Conservation (phyloP, 1,284 basidiomycete genomes). For the Chalciporus sp. region DNA sequence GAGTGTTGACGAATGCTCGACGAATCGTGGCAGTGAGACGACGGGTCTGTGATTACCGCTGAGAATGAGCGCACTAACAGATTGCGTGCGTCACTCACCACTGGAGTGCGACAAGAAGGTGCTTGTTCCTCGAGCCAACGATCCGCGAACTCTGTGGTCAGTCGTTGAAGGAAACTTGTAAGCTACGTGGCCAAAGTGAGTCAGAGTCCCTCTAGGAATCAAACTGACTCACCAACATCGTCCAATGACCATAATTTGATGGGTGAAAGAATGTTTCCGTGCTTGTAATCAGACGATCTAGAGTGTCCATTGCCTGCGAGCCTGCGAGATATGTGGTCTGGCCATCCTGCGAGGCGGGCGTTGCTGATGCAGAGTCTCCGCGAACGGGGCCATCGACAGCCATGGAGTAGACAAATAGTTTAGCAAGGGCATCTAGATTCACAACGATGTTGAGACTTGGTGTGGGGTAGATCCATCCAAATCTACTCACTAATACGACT, state of each 20-base stretch:
- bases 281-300: slow-evolving; percentile 89
- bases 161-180: slow-evolving; percentile 45
- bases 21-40: slow-evolving; percentile 86
- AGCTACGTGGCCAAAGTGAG: slow-evolving; percentile 25
- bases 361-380: slow-evolving; percentile 47
- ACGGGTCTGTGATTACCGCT: slow-evolving; percentile 48
- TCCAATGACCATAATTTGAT: slow-evolving; percentile 77
- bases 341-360: slow-evolving; percentile 62
- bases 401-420: slow-evolving; percentile 91
- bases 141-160: slow-evolving; percentile 82
- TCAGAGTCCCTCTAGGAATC: background rate
- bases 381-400: slow-evolving; percentile 73
- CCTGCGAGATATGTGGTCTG: slow-evolving; percentile 74
- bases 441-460: slow-evolving; percentile 1
- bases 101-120: slow-evolving; percentile 79
- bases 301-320: slow-evolving; percentile 86
- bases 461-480: background rate
- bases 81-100: slow-evolving; percentile 43
- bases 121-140: slow-evolving; percentile 85
- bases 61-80: background rate
- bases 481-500: slow-evolving; percentile 63
- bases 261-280: slow-evolving; percentile 95
- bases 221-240: slow-evolving; percentile 54
- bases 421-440: slow-evolving; percentile 78
- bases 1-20: slow-evolving; percentile 77